Base-by-base conservation (phyloP, 2,329 filamentous ascomycete species). In the Xylaria sp. region DNA sequence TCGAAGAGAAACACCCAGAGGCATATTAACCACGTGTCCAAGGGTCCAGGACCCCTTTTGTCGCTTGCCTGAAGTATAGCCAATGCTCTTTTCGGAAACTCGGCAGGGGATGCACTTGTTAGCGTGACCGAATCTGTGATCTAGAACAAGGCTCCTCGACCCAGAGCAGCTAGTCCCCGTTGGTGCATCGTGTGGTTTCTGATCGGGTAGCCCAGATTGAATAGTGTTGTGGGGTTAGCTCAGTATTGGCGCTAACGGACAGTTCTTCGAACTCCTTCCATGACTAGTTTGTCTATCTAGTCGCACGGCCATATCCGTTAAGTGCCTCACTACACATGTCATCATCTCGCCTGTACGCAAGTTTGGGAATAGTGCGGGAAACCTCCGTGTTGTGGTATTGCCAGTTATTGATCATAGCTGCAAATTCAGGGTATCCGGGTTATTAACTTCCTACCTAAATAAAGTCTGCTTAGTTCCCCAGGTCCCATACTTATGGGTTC, bases 71-170 rank as follows among this genome's bases (percentile, higher is more conserved):
- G 25, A 37, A 42, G 50, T 51, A 63, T 21, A 62, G 48, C 60
- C 40, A 48, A 58, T 32, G 50, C 59, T 51, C 54, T 51, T 50
- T 63, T 25, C 18, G 55, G 59, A 12, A 35, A 55, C n/a, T n/a
- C 32, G 16, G 57, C 5, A 42, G 16, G 25, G 42, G 23, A 29
- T 53, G 16, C 32, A 54, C 29, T 58, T 53, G 18, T 55, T 69
- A 62, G 66, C 66, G 58, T 48, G 29, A n/a, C 63, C 58, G 23
- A 63, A 68, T 65, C 32, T 32, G 44, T 59, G 63, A 63, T 69
- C 63, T 69, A 69, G 66, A 69, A 65, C 61, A 13, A 35, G 44
- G 50, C 53, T 59, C 3, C 32, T 32, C n/a, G 18, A 50, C 59
- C 54, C n/a, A 55, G 55, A 69, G 57, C 12, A 51, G 63, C 42